Evolutionary conservation across 306 rosid species (phyloP), one percentile per base, ranked within the genome.

Genomic region (Rubus parviflorus): DNA sequence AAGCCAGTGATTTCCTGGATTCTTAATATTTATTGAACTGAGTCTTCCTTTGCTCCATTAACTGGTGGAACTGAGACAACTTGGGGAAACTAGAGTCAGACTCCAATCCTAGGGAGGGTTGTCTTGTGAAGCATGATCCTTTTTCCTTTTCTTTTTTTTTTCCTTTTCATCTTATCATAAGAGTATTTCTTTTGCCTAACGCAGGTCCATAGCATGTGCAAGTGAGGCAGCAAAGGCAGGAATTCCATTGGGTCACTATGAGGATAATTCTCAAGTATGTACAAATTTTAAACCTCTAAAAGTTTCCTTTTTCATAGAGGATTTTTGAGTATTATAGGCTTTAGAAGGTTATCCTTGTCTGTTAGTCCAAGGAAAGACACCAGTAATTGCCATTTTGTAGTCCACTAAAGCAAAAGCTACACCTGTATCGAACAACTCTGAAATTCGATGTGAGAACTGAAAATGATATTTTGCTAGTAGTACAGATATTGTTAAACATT

Each of bases 181-280:
- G 25, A 66, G 23, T 10, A 14, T 84, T 53, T 20, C 41, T 45
- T 79, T 49, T 66, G 25, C 40, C 47, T 56, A 37, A 46, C 52
- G 73, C 72, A 85, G 88, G 88, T 81, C 83, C 23, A 73, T 81
- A 30, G 79, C 57, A 60, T 78, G 83, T 79, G 86, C 88, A 3
- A 82, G 77, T 72, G 84, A 85, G 58, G 88, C 88, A 20, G 88
- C 88, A 22, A 85, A 76, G 77, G 88, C 83, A n/a, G 88, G 86
- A 75, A 85, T 85, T 65, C 86, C 88, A 11, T 64, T 82, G 71
- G 81, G 68, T 61, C 49, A 79, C 71, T 68, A 79, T 77, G 80
- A 79, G 23, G 85, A 82, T 37, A 38, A 71, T 75, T 75, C 86
- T 60, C 86, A 71, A 57, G 88, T 85, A 62, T 61, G 85, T 68